Conservation (phyloP, 2,329 filamentous ascomycete genomes). For the Fusarium brevicatenulatum region DNA sequence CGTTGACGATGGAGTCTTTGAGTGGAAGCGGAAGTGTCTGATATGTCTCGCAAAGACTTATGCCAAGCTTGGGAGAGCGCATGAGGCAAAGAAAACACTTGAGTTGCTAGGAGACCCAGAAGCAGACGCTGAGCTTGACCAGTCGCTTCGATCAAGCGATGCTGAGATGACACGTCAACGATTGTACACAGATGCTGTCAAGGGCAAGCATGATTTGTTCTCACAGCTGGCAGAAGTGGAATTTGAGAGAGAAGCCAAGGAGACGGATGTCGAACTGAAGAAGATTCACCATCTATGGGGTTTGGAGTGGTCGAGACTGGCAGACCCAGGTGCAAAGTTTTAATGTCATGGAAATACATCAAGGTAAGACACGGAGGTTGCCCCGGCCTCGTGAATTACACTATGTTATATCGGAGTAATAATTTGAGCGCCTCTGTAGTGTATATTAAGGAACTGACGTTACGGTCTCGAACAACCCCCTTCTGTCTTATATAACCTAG, state of each 20-base stretch:
- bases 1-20: conserved; percentile 33
- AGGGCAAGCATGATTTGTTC: conserved; percentile 43
- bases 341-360: conserved; percentile 15
- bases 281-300: conserved; percentile 46
- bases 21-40: conserved; percentile 44
- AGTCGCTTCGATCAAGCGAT: conserved; percentile 38
- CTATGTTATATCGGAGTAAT: not conserved
- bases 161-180: conserved; percentile 39
- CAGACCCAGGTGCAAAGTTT: conserved; percentile 36
- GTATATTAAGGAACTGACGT: not conserved
- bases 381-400: not conserved
- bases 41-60: conserved; percentile 43
- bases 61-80: conserved; percentile 30
- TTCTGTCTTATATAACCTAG: not conserved
- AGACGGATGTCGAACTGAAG: conserved; percentile 18
- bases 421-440: not conserved
- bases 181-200: conserved; percentile 42
- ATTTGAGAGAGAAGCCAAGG: conserved; percentile 36
- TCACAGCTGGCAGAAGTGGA: conserved; percentile 45
- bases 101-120: conserved; percentile 38
- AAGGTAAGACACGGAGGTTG: not conserved
- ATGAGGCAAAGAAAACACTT: conserved; percentile 42
- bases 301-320: conserved; percentile 50
- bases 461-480: not conserved
- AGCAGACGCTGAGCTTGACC: conserved; percentile 44